Evolutionary conservation across 192 early-diverging fungal species (phyloP), one percentile per base, ranked within the genome.

Genomic region (Coemansia sp.): DNA sequence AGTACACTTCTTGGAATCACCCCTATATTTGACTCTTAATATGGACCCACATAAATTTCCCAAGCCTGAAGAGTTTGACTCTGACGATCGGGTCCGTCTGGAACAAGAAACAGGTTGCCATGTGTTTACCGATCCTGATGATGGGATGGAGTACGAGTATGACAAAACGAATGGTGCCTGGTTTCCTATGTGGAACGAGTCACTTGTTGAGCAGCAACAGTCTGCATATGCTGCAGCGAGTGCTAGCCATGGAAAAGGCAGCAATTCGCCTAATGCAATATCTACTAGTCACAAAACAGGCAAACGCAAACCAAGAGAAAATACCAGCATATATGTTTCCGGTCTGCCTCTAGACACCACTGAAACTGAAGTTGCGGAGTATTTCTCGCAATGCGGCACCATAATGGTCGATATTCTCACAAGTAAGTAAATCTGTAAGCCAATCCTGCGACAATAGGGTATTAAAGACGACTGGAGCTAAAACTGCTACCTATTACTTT

Each of bases 261-360:
- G 53, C 19, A 22, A 23, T 18, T 46, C 11, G 30, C 7, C 22
- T 0, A 18, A 42, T 10, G 11, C 34, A 21, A n/a, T 40, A 9
- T 12, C 34, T 43, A 52, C 7, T 8, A 34, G 39, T 8, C 33
- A 25, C 22, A 49, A 38, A 21, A 27, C 52, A 7, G 76, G 81
- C 57, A 86, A 87, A 53, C 56, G 67, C 37, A 81, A 71, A 15
- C 71, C 74, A 52, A 81, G 71, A n/a, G 78, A 80, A 17, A 92
- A 86, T 58, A 92, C 89, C 0, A 88, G 89, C 5, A 81, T 97
- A 2, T 99, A 96, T 69, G 82, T 99, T 2, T 85, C 91, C 1
- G 87, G 88, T 17, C 72, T 99, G 34, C 96, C 94, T 12, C 55
- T 62, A 17, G 91, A 97, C 64, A 77, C 84, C 3, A 91, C 91